Evolutionary conservation across 345 rosid genomes (phyloP).

Genomic region (Gossypium arboreum): DNA sequence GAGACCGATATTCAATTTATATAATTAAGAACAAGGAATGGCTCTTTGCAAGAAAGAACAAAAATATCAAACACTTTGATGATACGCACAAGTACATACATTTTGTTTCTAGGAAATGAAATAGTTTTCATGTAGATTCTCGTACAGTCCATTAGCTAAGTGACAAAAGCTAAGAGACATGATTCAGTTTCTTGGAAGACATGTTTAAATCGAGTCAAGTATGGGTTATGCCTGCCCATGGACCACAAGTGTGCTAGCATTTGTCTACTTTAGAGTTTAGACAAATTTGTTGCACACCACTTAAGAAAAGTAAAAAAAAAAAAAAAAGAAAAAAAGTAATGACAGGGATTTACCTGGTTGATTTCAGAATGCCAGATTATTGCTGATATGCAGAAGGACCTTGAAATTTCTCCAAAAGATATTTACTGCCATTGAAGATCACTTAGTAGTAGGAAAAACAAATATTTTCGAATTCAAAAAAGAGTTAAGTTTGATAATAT

Average conservation of each 20-base stretch:
- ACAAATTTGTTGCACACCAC: conserved; percentile 5
- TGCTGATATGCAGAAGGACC: conserved; percentile 19
- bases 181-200: conserved; percentile 29
- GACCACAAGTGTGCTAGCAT: conserved; percentile 28
- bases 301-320: conserved; percentile 8
- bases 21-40: conserved; percentile 23
- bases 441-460: neutral
- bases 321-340: neutral
- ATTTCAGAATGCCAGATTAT: conserved; percentile 21
- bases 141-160: conserved; percentile 12
- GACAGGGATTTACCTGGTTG: conserved; percentile 20
- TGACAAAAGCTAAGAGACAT: conserved; percentile 18
- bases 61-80: conserved; percentile 20
- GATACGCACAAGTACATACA: conserved; percentile 21
- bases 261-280: neutral
- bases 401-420: conserved; percentile 4
- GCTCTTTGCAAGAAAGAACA: conserved; percentile 13
- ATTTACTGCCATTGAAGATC: neutral
- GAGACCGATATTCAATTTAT: conserved; percentile 42
- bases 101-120: neutral
- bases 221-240: conserved; percentile 8
- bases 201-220: neutral
- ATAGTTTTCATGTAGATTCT: conserved; percentile 22
- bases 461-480: too few species aligned
- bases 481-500: too few species aligned